Evolutionary conservation across 768 basidiomycete genomes (phyloP), one percentile per base, ranked within the genome.

Genomic region (Agaricus subrufescens): DNA sequence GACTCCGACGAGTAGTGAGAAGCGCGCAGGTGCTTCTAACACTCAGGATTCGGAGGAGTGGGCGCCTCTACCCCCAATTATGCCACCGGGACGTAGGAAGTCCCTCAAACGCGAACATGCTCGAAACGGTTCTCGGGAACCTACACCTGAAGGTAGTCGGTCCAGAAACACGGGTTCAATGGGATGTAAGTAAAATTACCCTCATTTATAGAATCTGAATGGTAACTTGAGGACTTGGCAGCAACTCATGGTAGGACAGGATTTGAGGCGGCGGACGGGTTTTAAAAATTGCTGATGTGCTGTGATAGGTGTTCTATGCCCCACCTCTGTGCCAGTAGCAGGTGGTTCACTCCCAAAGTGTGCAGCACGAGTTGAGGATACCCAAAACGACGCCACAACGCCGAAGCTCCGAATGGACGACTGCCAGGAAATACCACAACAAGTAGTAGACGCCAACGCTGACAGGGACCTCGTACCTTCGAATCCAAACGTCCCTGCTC

Each of bases 381-480:
- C 14, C 40, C 19, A 38, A 12, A 6, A 11, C 15, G 43, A 15
- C 7, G 25, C 7, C 31, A 19, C 34, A 14, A n/a, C 26, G 3
- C 19, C 51, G 23, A 29, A 47, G n/a, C 4, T 27, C 34, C 44
- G 23, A 27, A 34, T 47, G 19, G 39, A 44, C n/a, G 40, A 50
- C 11, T 2, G 23, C 31, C 15, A 48, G 14, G 46, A 53, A 23
- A 29, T n/a, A 19, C 45, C 8, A 7, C 48, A 47, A 44, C 38
- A 34, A 14, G 15, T 43, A 4, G 47, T 56, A 50, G 58, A 60
- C 54, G 54, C 51, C 45, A 54, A 34, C 23, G 37, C 43, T 26
- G 47, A 60, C 55, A 50, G 40, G 57, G 59, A 26, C 31, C 49
- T 31, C 26, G 49, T 52, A 55, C 56, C 23, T 29, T 53, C 34